A percentile compares a stretch with the other conserved stretches of the same genome.
phyloP scores from a whole-genome alignment of 495 filamentous ascomycete genomes.

The Lentithecium fluviatile region DNA sequence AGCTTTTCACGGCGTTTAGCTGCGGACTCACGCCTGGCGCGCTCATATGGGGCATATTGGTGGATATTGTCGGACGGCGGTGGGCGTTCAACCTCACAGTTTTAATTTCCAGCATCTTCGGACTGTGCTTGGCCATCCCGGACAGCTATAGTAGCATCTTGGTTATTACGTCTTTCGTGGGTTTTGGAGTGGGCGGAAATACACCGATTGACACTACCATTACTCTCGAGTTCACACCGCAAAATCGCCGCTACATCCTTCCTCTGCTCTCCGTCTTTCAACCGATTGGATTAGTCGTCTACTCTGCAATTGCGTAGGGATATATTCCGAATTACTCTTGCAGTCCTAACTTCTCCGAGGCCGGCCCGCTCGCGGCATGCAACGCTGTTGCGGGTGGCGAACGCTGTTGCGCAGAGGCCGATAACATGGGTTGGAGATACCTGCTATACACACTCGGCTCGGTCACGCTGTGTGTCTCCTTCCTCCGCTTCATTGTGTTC shows the following conservation, averaged over 20 bases:
- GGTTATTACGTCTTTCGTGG: slow-evolving; percentile 49
- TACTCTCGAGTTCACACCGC: slow-evolving; percentile 50
- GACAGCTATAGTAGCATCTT: slow-evolving; percentile 46
- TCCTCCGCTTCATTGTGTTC: slow-evolving; percentile 49
- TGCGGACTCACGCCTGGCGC: slow-evolving; percentile 41
- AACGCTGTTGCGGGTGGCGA: slow-evolving; percentile 26
- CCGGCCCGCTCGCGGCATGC: slow-evolving; percentile 41
- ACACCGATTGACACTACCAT: slow-evolving; percentile 55
- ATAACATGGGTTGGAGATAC: slow-evolving; percentile 59
- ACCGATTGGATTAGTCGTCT: slow-evolving; percentile 50
- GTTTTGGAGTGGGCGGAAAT: slow-evolving; percentile 53
- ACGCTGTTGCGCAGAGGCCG: slow-evolving; percentile 45
- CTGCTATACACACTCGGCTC: slow-evolving; percentile 49
- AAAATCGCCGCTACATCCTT: slow-evolving; percentile 50
- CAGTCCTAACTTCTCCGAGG: slow-evolving; percentile 39
- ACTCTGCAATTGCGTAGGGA: slow-evolving; percentile 50
- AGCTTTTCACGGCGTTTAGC: slow-evolving; percentile 28
- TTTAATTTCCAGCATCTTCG: slow-evolving; percentile 49
- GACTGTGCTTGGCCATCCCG: slow-evolving; percentile 47
- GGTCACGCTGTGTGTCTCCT: slow-evolving; percentile 48
- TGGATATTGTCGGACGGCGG: slow-evolving; percentile 52
- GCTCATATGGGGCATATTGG: slow-evolving; percentile 52
- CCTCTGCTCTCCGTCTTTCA: slow-evolving; percentile 52
- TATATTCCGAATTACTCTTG: slow-evolving; percentile 49
- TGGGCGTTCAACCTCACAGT: slow-evolving; percentile 55